phyloP scores from a whole-genome alignment of 306 rosid genomes.

The Ochetophila trinervis region DNA sequence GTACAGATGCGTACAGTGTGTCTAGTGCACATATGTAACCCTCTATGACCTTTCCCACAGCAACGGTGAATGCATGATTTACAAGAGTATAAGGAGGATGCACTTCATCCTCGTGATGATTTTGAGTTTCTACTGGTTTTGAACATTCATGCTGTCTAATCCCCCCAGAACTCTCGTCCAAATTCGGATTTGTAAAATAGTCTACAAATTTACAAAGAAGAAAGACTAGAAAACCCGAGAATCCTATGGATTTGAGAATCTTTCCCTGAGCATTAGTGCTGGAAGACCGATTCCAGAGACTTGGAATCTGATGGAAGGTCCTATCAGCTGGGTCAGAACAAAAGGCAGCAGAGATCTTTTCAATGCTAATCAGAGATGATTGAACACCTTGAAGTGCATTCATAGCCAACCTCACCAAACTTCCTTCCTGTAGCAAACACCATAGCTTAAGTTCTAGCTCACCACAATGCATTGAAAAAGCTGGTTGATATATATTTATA shows the following conservation, averaged over 20 bases:
- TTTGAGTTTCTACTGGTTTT: conserved; percentile 21
- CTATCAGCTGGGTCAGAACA: conserved; percentile 63
- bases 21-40: conserved; percentile 65
- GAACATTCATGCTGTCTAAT: conserved; percentile 8
- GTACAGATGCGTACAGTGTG: conserved; percentile 58
- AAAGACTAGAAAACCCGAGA: conserved; percentile 59
- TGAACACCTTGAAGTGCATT: conserved; percentile 74
- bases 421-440: conserved; percentile 57
- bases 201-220: conserved; percentile 63
- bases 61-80: conserved; percentile 88
- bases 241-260: conserved; percentile 60
- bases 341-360: conserved; percentile 53
- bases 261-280: conserved; percentile 71
- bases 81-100: conserved; percentile 54
- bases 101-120: conserved; percentile 25
- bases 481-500: not conserved
- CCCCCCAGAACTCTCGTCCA: conserved; percentile 11
- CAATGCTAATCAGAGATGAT: conserved; percentile 61
- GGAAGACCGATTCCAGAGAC: conserved; percentile 74
- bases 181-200: conserved; percentile 39
- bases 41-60: conserved; percentile 77
- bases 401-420: conserved; percentile 72
- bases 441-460: not conserved
- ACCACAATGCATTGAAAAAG: not conserved
- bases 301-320: conserved; percentile 59